Evolutionary conservation across 1,284 basidiomycete genomes (phyloP).

Genomic region (Gymnopus androsaceus): DNA sequence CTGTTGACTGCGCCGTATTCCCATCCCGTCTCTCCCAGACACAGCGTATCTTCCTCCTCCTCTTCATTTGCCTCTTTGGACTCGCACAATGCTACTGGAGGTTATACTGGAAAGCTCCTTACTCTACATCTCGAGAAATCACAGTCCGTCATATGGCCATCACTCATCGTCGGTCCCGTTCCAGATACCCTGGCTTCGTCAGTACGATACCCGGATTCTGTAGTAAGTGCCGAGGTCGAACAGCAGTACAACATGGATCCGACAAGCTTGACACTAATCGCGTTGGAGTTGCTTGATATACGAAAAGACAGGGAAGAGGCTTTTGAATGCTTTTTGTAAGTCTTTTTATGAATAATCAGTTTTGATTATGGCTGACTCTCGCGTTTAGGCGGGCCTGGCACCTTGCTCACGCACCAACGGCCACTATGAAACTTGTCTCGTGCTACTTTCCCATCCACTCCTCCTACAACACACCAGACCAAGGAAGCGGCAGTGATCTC

Average conservation of each 20-base stretch:
- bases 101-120: conserved; percentile 60
- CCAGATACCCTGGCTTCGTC: conserved; percentile 57
- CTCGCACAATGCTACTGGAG: conserved; percentile 22
- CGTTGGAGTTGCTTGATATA: conserved; percentile 69
- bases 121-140: conserved; percentile 78
- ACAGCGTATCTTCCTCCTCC: conserved; percentile 63
- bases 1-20: conserved; percentile 36
- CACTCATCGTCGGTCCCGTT: conserved; percentile 72
- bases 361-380: neutral
- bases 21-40: conserved; percentile 58
- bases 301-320: conserved; percentile 71
- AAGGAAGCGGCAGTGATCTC: conserved; percentile 23
- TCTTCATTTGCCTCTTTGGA: conserved; percentile 75
- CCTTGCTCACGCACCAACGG: conserved; percentile 68
- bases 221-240: conserved; percentile 53
- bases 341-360: conserved; percentile 17
- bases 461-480: conserved; percentile 32
- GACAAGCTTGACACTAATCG: conserved; percentile 71
- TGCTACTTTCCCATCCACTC: conserved; percentile 64
- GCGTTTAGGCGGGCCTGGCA: conserved; percentile 72
- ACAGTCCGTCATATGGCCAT: conserved; percentile 78
- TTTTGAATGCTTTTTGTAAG: conserved; percentile 79
- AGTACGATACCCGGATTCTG: conserved; percentile 55
- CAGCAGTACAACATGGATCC: conserved; percentile 79
- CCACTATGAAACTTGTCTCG: conserved; percentile 72